Percentiles rank a stretch among this genome's conserved stretches.
phyloP scores from a whole-genome alignment of 2,329 filamentous ascomycete genomes.

The Calonectria fujianensis region DNA sequence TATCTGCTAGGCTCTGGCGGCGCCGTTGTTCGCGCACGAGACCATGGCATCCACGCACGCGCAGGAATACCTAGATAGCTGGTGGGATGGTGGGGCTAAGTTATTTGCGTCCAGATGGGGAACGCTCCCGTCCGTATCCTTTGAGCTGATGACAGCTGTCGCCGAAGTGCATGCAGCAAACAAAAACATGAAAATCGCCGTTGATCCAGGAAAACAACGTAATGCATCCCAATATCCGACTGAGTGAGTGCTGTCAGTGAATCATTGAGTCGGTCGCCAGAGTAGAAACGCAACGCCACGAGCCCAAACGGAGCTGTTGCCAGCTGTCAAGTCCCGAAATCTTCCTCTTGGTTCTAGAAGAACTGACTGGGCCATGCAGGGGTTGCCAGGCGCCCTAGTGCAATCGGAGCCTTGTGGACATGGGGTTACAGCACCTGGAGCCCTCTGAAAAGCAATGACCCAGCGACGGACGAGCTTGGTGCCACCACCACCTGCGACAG shows the following conservation, averaged over 20 bases:
- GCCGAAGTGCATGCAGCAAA: constrained; percentile 33
- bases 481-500: constrained; percentile 32
- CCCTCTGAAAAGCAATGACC: constrained; percentile 33
- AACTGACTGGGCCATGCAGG: constrained; percentile 48
- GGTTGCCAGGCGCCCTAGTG: constrained; percentile 44
- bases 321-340: constrained; percentile 36
- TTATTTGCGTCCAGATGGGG: constrained; percentile 37
- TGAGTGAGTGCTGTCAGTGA: background rate
- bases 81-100: constrained; percentile 50
- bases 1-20: background rate
- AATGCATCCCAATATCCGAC: background rate
- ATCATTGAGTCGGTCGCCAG: background rate
- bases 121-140: constrained; percentile 24
- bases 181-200: constrained; percentile 10
- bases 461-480: constrained; percentile 22
- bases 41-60: constrained; percentile 47
- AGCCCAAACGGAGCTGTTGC: constrained; percentile 23
- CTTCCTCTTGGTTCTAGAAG: constrained; percentile 58
- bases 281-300: background rate
- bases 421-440: constrained; percentile 37
- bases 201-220: background rate
- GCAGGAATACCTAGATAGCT: constrained; percentile 39
- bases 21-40: constrained; percentile 50
- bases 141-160: constrained; percentile 35
- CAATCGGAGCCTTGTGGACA: constrained; percentile 25